Percentiles rank a stretch among this genome's conserved stretches.
Conservation (phyloP, 1,139 yeast species). For the Diutina mesorugosa region DNA sequence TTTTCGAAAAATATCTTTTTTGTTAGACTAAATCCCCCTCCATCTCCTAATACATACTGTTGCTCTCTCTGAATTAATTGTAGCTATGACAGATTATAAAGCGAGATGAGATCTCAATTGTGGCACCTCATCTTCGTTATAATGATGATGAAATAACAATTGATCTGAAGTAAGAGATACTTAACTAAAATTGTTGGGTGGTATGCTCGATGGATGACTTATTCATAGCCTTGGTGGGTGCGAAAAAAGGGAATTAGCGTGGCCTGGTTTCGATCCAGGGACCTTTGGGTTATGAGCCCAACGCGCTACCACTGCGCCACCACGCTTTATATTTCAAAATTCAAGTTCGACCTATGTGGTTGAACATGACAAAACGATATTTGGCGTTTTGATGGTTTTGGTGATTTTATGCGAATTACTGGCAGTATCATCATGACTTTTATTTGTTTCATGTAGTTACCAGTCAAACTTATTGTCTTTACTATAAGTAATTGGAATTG, state of each 20-base stretch:
- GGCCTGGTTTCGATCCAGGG: slow-evolving; percentile 2
- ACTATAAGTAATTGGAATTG: no score
- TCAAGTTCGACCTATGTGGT: neutral
- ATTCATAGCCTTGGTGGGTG: neutral
- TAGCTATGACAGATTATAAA: no score
- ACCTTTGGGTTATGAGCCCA: slow-evolving; percentile 3
- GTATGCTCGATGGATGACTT: no score
- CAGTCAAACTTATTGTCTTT: no score
- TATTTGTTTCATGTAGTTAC: no score
- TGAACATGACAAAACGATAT: neutral
- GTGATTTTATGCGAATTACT: neutral
- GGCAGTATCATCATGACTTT: no score
- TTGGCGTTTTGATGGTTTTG: neutral
- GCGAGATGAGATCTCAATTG: no score
- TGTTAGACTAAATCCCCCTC: neutral
- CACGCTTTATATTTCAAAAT: neutral
- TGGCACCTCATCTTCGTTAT: no score
- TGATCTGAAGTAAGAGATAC: no score
- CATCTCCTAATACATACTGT: neutral
- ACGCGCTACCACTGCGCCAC: slow-evolving; percentile 3
- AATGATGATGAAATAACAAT: no score
- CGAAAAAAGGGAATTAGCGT: neutral
- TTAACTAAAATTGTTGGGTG: no score
- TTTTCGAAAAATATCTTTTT: no score
- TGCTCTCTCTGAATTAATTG: neutral